Conservation (phyloP, 345 rosid species). For the Eucalyptus regnans region DNA sequence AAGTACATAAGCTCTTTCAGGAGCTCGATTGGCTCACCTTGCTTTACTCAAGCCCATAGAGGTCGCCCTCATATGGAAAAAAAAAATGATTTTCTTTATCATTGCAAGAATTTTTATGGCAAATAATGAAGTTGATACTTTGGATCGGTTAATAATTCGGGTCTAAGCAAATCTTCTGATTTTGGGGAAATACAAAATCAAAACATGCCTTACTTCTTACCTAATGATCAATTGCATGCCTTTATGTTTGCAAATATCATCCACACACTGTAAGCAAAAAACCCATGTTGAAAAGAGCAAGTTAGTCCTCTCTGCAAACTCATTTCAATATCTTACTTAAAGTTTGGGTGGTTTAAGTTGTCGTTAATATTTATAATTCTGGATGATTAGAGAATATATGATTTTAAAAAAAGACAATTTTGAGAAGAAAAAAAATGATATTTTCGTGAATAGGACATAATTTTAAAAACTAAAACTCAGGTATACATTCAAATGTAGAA, state of each 20-base stretch:
- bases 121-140: too few species aligned
- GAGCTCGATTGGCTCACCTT: not conserved
- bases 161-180: not conserved
- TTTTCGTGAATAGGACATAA: accelerated
- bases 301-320: not conserved
- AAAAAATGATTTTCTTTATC: not conserved
- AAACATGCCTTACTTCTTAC: not conserved
- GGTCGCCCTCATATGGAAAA: not conserved
- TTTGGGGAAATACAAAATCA: not conserved
- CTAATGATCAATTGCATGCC: not conserved
- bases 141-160: accelerated
- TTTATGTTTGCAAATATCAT: not conserved
- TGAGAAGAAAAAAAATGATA: not conserved
- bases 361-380: accelerated
- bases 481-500: not conserved
- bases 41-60: not conserved
- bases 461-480: not conserved
- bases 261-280: not conserved
- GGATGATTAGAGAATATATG: accelerated
- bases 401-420: accelerated
- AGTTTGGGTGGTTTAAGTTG: accelerated
- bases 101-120: accelerated
- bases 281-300: not conserved
- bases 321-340: too few species aligned
- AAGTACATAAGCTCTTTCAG: not conserved